Evolutionary conservation across 2,329 filamentous ascomycete species (phyloP).

Genomic region (Fusarium circinatum): DNA sequence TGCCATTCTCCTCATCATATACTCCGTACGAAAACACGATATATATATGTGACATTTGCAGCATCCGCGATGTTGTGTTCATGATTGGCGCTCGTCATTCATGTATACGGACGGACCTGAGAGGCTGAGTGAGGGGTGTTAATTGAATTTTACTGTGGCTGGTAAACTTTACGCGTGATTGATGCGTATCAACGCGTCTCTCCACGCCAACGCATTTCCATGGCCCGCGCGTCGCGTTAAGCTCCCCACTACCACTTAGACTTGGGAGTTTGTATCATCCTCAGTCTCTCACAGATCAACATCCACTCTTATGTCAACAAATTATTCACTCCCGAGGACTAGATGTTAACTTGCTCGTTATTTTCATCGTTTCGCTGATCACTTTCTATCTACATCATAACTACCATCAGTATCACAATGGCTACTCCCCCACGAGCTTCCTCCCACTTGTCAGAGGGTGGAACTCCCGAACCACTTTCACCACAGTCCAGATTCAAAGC

Average conservation of each 20-base stretch:
- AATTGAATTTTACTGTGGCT: conserved; percentile 9
- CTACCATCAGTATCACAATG: conserved; percentile 51
- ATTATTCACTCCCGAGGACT: neutral
- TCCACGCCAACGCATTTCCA: conserved; percentile 36
- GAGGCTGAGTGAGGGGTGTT: neutral
- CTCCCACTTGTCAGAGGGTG: conserved; percentile 56
- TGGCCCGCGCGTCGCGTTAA: conserved; percentile 48
- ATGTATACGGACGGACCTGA: no score
- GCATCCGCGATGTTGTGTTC: no score
- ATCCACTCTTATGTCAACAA: conserved; percentile 7
- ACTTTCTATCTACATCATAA: neutral
- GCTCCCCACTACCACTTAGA: conserved; percentile 43
- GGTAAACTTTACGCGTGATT: conserved; percentile 18
- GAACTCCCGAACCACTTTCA: conserved; percentile 57
- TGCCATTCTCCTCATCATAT: conserved; percentile 30
- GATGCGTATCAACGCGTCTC: conserved; percentile 42
- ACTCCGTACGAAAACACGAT: neutral
- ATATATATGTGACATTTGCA: neutral
- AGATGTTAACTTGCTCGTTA: neutral
- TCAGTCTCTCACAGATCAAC: conserved; percentile 7
- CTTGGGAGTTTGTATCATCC: neutral
- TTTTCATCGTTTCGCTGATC: neutral
- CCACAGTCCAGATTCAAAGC: conserved; percentile 66
- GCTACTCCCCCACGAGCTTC: conserved; percentile 55
- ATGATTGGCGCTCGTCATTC: neutral